Evolutionary conservation across 768 basidiomycete genomes (phyloP).

Genomic region (Dioszegia crocea): DNA sequence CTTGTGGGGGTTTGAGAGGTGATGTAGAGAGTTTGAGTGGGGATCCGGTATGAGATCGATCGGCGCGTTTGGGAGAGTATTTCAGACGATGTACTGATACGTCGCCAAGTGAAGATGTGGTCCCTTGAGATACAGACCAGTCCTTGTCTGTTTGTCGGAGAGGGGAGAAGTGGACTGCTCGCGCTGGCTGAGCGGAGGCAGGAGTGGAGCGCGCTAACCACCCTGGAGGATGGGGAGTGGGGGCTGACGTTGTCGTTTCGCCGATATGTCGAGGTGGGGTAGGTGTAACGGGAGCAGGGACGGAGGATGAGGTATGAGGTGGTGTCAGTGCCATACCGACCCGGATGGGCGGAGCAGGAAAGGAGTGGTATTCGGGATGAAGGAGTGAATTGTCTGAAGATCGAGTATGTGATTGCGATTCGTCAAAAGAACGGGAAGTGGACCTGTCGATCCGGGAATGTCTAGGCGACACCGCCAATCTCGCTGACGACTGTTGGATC

Average conservation of each 20-base stretch:
- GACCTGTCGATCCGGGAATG: background rate
- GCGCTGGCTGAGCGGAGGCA: background rate
- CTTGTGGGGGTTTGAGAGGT: background rate
- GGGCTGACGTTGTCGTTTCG: background rate
- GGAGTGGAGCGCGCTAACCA: constrained; percentile 10
- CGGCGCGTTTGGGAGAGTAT: constrained; percentile 14
- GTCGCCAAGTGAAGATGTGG: constrained; percentile 3
- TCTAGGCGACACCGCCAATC: no score
- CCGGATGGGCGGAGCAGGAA: constrained; percentile 11
- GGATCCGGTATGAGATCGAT: background rate
- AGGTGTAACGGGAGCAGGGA: background rate
- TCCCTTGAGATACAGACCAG: constrained; percentile 5
- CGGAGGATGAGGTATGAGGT: background rate
- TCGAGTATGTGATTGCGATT: no score
- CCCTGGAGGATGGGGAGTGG: constrained; percentile 19
- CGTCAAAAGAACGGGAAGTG: no score
- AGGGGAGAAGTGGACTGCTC: constrained; percentile 23
- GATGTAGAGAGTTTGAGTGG: background rate
- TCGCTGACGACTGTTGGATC: background rate
- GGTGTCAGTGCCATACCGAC: constrained; percentile 16
- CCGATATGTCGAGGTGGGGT: background rate
- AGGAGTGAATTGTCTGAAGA: background rate
- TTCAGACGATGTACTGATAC: constrained; percentile 27
- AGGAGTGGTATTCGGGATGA: background rate
- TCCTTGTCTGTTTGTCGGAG: constrained; percentile 10